Conservation (phyloP, 2,329 filamentous ascomycete species). For the Beauveria sp. region DNA sequence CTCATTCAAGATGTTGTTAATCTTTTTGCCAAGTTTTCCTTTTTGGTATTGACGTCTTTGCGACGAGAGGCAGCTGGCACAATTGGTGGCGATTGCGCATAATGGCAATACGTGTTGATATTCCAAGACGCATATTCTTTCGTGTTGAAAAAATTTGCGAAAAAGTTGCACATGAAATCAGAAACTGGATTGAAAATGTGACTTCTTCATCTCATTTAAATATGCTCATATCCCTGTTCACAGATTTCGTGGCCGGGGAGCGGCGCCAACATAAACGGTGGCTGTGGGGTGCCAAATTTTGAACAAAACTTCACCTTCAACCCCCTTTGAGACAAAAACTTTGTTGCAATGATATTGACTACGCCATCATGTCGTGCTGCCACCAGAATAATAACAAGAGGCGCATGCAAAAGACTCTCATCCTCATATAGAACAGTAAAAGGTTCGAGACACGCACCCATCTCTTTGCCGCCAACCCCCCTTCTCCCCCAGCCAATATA, state of each 20-base stretch:
- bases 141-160: too few species aligned
- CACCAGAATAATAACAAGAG: neutral
- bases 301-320: neutral
- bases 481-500: too few species aligned
- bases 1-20: too few species aligned
- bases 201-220: too few species aligned
- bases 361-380: neutral
- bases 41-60: neutral
- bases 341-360: neutral
- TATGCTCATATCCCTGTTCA: neutral
- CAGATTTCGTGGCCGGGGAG: neutral
- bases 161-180: too few species aligned
- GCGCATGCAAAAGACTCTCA: neutral
- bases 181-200: too few species aligned
- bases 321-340: neutral
- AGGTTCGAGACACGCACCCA: conserved; percentile 14
- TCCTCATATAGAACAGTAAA: conserved; percentile 9
- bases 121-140: neutral
- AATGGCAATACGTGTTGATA: neutral
- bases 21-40: neutral
- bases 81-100: neutral
- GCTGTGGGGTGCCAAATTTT: neutral
- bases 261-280: too few species aligned
- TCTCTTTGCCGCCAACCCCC: too few species aligned
- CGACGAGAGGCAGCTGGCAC: neutral